Evolutionary conservation across 768 basidiomycete species (phyloP).

Genomic region (Boletus sp.): DNA sequence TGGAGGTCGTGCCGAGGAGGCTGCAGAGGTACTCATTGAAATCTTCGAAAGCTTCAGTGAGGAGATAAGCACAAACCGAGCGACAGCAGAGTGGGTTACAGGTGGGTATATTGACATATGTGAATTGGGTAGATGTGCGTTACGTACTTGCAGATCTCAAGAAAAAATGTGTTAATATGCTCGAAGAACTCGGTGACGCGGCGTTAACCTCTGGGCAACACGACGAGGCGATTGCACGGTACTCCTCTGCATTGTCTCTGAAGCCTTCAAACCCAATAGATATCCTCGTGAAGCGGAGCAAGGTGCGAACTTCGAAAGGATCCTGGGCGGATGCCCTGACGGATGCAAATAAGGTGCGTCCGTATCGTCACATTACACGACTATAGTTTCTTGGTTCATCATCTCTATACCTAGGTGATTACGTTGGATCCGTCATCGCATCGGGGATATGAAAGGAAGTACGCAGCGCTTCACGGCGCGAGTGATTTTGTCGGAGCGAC

Average conservation of each 20-base stretch:
- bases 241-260: constrained; percentile 8
- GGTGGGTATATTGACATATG: neutral
- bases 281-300: too few relatives aligned
- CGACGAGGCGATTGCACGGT: constrained; percentile 1
- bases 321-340: too few relatives aligned
- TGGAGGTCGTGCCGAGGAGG: neutral
- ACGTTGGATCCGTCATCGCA: neutral
- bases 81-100: neutral
- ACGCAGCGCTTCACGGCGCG: neutral
- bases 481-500: neutral
- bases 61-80: neutral
- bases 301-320: too few relatives aligned
- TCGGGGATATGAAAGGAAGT: neutral
- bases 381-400: neutral
- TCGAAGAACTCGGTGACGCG: neutral
- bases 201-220: neutral
- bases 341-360: too few relatives aligned
- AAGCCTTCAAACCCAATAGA: too few relatives aligned
- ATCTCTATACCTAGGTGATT: neutral
- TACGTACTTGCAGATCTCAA: neutral
- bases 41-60: neutral
- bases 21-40: neutral
- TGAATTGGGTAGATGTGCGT: neutral
- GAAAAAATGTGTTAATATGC: neutral
- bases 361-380: too few relatives aligned